Evolutionary conservation across 2,329 filamentous ascomycete species (phyloP).

Genomic region (Colletotrichum navitas): DNA sequence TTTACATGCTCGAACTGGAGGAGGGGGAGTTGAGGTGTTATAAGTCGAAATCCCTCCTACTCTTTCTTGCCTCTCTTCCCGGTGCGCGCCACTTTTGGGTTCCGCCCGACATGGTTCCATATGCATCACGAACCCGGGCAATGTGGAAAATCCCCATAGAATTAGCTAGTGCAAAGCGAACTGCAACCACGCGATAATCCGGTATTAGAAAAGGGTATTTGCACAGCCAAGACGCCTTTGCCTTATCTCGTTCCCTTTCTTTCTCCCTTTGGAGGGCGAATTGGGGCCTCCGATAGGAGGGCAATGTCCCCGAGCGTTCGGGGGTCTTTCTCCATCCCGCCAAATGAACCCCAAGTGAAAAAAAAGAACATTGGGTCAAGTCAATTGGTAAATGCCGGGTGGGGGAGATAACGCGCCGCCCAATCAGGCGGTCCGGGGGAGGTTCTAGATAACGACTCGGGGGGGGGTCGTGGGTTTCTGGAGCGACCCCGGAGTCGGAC

Average conservation of each 20-base stretch:
- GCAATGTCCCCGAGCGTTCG: slow-evolving; percentile 8
- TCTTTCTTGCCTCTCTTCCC: background rate
- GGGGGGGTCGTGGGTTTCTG: background rate
- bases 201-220: slow-evolving; percentile 37
- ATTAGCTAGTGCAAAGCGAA: background rate
- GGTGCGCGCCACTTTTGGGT: background rate
- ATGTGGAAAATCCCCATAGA: slow-evolving; percentile 20
- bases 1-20: background rate
- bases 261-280: background rate
- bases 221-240: slow-evolving; percentile 11
- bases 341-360: background rate
- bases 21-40: slow-evolving; percentile 5
- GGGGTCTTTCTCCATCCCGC: slow-evolving; percentile 6
- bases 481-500: slow-evolving; percentile 38
- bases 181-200: slow-evolving; percentile 31
- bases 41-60: background rate
- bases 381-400: slow-evolving; percentile 38
- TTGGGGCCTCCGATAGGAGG: slow-evolving; percentile 21
- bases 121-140: slow-evolving; percentile 32
- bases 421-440: slow-evolving; percentile 11
- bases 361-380: slow-evolving; percentile 14
- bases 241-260: slow-evolving; percentile 3
- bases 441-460: slow-evolving; percentile 25
- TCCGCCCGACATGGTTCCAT: slow-evolving; percentile 31
- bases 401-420: slow-evolving; percentile 34